Evolutionary conservation across 1,284 basidiomycete species (phyloP).

Genomic region (Amylostereum chailletii): DNA sequence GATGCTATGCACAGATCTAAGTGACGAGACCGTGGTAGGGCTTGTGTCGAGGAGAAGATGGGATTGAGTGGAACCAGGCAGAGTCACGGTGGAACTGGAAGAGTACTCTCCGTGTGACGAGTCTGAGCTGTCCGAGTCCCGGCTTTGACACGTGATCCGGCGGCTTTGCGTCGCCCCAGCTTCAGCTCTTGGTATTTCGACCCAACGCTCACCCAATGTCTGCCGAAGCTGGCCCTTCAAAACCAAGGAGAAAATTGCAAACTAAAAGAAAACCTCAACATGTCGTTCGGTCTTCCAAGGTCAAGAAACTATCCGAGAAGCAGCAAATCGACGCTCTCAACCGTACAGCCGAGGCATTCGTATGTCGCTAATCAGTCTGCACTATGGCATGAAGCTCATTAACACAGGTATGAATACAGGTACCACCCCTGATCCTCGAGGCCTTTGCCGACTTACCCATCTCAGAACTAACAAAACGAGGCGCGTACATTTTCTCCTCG

Average conservation of each 20-base stretch:
- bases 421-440: conserved; percentile 34
- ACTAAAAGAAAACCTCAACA: conserved; percentile 14
- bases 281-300: conserved; percentile 22
- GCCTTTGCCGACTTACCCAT: conserved; percentile 63
- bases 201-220: conserved; percentile 13
- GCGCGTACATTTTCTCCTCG: conserved; percentile 25
- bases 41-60: too few species aligned
- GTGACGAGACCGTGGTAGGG: too few species aligned
- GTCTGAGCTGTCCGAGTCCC: too few species aligned
- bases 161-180: neutral
- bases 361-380: conserved; percentile 27
- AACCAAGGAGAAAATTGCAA: conserved; percentile 7
- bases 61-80: too few species aligned
- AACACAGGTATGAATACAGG: conserved; percentile 27
- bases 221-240: conserved; percentile 21
- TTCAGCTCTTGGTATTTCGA: neutral
- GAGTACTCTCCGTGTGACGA: too few species aligned
- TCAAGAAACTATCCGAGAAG: conserved; percentile 40
- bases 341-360: conserved; percentile 43
- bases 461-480: conserved; percentile 60
- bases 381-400: conserved; percentile 10
- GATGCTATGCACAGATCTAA: too few species aligned
- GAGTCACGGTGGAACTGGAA: too few species aligned
- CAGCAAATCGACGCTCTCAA: conserved; percentile 49
- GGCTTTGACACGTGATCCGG: too few species aligned